These are phyloP conservation scores for Irpex sp. DNA, from an alignment of 1,284 basidiomycete genomes.

Conservation along the genomic window DNA sequence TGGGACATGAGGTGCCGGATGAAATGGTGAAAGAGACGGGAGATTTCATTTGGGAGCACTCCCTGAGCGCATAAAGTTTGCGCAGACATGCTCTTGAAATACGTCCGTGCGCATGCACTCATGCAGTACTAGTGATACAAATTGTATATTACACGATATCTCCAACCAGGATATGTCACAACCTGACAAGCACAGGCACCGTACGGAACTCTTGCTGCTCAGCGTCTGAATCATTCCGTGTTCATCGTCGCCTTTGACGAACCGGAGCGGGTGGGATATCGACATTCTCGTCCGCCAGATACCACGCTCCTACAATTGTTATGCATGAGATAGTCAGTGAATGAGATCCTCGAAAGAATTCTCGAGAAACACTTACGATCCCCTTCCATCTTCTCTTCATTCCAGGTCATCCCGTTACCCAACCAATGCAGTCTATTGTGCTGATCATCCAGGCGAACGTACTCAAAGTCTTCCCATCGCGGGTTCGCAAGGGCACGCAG, in stretches of 20 bases:
- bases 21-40: slow-evolving; percentile 41
- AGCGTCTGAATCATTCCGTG: background rate
- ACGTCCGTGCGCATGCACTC: background rate
- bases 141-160: background rate
- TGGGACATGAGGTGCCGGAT: slow-evolving; percentile 45
- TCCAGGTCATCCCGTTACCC: slow-evolving; percentile 50
- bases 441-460: slow-evolving; percentile 40
- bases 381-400: slow-evolving; percentile 38
- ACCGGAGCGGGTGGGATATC: slow-evolving; percentile 11
- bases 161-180: background rate
- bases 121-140: background rate
- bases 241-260: background rate
- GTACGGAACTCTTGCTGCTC: no score
- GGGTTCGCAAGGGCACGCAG: slow-evolving; percentile 46
- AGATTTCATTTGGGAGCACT: slow-evolving; percentile 32
- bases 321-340: background rate
- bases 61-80: background rate
- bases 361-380: slow-evolving; percentile 39
- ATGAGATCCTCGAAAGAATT: background rate
- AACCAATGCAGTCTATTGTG: slow-evolving; percentile 56
- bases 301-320: slow-evolving; percentile 11
- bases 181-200: no score
- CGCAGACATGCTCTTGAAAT: no score
- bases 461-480: slow-evolving; percentile 66
- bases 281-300: slow-evolving; percentile 11